Percentiles rank a stretch among this genome's conserved stretches.
phyloP scores from a whole-genome alignment of 768 basidiomycete species.

The Scleroderma bovista region DNA sequence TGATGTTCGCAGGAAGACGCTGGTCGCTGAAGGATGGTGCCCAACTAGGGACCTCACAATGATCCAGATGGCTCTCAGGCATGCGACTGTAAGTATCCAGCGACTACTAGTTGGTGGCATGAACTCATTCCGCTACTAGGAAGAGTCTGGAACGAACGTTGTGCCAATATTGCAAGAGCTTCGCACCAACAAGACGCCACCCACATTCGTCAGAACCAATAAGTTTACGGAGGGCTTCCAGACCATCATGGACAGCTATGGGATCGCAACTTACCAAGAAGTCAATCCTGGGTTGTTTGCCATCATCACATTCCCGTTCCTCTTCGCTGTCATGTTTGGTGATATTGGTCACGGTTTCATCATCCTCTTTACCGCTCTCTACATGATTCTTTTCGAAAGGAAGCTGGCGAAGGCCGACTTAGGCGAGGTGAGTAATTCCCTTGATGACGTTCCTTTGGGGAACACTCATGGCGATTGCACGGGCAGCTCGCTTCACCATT shows the following conservation, averaged over 20 bases:
- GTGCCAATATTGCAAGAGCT: slow-evolving; percentile 91
- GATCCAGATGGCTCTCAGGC: slow-evolving; percentile 83
- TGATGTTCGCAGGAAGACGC: slow-evolving; percentile 87
- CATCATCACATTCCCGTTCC: slow-evolving; percentile 90
- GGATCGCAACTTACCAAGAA: slow-evolving; percentile 91
- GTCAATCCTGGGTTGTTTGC: slow-evolving; percentile 95
- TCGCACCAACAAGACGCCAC: slow-evolving; percentile 84
- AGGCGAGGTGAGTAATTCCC: slow-evolving; percentile 52
- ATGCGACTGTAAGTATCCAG: slow-evolving; percentile 63
- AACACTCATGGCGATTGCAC: slow-evolving; percentile 7
- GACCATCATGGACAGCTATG: slow-evolving; percentile 97
- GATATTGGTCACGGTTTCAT: slow-evolving; percentile 95
- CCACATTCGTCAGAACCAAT: slow-evolving; percentile 91
- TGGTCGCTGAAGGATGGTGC: slow-evolving; percentile 97
- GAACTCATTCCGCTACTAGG: slow-evolving; percentile 30
- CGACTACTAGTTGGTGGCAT: background rate
- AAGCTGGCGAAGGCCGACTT: slow-evolving; percentile 68
- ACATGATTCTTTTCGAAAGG: slow-evolving; percentile 86
- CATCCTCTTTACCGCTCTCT: slow-evolving; percentile 67
- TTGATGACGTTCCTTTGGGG: slow-evolving; percentile 2
- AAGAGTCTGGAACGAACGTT: slow-evolving; percentile 88
- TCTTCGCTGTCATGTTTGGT: slow-evolving; percentile 99
- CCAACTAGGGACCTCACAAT: slow-evolving; percentile 84
- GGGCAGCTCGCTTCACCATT: slow-evolving; percentile 76
- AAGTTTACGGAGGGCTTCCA: slow-evolving; percentile 98